phyloP scores from a whole-genome alignment of 1,284 basidiomycete species.

The Cryptococcus sp. region DNA sequence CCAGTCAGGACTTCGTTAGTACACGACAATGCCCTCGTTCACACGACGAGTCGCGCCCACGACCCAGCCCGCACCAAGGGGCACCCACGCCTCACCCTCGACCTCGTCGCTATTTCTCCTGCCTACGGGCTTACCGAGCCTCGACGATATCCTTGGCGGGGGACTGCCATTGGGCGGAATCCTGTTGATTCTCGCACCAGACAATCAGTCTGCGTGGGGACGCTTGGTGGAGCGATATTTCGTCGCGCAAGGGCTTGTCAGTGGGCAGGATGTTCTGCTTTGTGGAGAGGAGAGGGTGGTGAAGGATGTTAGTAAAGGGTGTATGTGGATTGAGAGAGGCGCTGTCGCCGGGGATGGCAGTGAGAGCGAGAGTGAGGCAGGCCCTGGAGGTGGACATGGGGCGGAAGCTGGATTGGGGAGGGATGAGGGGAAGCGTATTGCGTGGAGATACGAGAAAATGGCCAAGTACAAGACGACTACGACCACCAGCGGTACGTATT shows the following conservation, averaged over 20 bases:
- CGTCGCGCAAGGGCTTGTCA: conserved; percentile 78
- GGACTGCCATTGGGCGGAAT: conserved; percentile 84
- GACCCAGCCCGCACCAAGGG: conserved; percentile 57
- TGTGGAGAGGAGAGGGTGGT: conserved; percentile 60
- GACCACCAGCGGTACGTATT: conserved; percentile 10
- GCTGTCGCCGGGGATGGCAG: conserved; percentile 47
- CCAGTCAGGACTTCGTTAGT: too few relatives aligned
- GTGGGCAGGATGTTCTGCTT: conserved; percentile 68
- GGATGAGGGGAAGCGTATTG: conserved; percentile 63
- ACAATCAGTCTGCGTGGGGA: conserved; percentile 80
- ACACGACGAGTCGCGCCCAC: conserved; percentile 63
- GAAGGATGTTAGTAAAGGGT: conserved; percentile 61
- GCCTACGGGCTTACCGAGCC: conserved; percentile 85
- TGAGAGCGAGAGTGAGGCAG: conserved; percentile 59
- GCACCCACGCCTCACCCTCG: conserved; percentile 63
- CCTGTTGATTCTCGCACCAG: conserved; percentile 73
- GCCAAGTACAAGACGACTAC: conserved; percentile 88
- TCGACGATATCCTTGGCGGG: conserved; percentile 94
- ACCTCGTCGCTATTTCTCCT: conserved; percentile 66
- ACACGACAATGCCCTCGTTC: conserved; percentile 73
- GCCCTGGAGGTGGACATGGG: conserved; percentile 52
- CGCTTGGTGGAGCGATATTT: conserved; percentile 86
- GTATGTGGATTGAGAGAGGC: conserved; percentile 71
- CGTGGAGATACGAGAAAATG: conserved; percentile 94
- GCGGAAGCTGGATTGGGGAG: conserved; percentile 48